Percentiles rank a stretch among this genome's conserved stretches.
Conservation (phyloP, 495 filamentous ascomycete genomes). For the Lasiosphaeria miniovina region DNA sequence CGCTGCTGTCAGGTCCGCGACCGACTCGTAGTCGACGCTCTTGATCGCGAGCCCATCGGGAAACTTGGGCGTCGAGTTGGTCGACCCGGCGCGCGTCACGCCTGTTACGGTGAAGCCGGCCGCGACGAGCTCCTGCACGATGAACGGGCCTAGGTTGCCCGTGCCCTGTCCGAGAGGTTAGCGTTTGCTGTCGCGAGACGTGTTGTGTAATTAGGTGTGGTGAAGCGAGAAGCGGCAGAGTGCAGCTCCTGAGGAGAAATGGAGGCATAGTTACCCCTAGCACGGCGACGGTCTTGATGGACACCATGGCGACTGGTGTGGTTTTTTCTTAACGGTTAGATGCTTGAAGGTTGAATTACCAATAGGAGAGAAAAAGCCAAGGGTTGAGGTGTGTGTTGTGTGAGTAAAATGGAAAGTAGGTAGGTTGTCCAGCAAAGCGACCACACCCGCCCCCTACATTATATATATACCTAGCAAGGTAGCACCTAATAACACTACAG, state of each 20-base stretch:
- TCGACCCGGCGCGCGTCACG: slow-evolving; percentile 48
- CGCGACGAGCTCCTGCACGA: slow-evolving; percentile 52
- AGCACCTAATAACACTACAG: too few relatives aligned
- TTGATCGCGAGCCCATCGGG: slow-evolving; percentile 37
- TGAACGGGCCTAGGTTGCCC: slow-evolving; percentile 57
- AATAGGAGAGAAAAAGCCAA: too few relatives aligned
- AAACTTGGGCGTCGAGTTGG: slow-evolving; percentile 29
- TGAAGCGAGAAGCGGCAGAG: too few relatives aligned
- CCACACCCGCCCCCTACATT: too few relatives aligned
- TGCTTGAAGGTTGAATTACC: too few relatives aligned
- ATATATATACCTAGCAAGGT: too few relatives aligned
- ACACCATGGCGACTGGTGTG: slow-evolving; percentile 31
- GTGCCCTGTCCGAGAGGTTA: slow-evolving; percentile 39
- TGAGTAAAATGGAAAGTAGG: too few relatives aligned
- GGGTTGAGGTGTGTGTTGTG: too few relatives aligned
- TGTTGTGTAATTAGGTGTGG: too few relatives aligned
- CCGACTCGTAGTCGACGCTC: slow-evolving; percentile 54
- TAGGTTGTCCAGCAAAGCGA: too few relatives aligned
- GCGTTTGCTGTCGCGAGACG: not conserved
- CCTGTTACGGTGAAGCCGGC: slow-evolving; percentile 58
- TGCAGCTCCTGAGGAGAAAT: too few relatives aligned
- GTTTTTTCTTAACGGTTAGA: not conserved
- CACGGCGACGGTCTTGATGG: slow-evolving; percentile 51
- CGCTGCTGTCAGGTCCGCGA: slow-evolving; percentile 47
- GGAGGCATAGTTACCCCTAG: slow-evolving; percentile 42